Conservation (phyloP, 352 stramenopile genomes). For the Elongisporangium anandrum region DNA sequence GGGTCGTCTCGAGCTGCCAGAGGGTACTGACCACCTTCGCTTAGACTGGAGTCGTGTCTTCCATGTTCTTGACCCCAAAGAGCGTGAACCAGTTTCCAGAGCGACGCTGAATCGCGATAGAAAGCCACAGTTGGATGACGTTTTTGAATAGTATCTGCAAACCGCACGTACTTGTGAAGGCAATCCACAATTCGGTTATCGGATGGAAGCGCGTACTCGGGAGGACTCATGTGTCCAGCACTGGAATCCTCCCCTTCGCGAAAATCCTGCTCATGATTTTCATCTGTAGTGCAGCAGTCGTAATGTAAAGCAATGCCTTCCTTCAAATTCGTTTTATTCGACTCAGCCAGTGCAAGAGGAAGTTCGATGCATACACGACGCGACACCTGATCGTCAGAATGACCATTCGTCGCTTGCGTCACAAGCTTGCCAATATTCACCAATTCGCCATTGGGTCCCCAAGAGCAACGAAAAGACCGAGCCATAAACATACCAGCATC, state of each 20-base stretch:
- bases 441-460: slow-evolving; percentile 70
- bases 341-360: slow-evolving; percentile 29
- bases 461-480: slow-evolving; percentile 79
- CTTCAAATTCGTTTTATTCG: slow-evolving; percentile 34
- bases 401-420: slow-evolving; percentile 16
- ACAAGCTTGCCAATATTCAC: slow-evolving; percentile 54
- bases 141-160: slow-evolving; percentile 24
- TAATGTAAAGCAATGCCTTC: slow-evolving; percentile 63
- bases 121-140: slow-evolving; percentile 15
- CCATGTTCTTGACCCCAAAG: slow-evolving; percentile 77
- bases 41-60: not conserved
- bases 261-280: slow-evolving; percentile 13
- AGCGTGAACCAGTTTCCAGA: slow-evolving; percentile 72
- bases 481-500: slow-evolving; percentile 73
- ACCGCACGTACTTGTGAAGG: slow-evolving; percentile 55
- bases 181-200: slow-evolving; percentile 46
- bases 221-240: slow-evolving; percentile 15
- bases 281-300: slow-evolving; percentile 14
- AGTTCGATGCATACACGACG: slow-evolving; percentile 47
- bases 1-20: slow-evolving; percentile 58
- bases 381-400: slow-evolving; percentile 12
- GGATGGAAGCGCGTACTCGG: slow-evolving; percentile 41
- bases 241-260: slow-evolving; percentile 16
- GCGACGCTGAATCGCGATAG: slow-evolving; percentile 16
- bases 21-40: slow-evolving; percentile 12